phyloP scores from a whole-genome alignment of 1,139 yeast species.

The Keqinozyma sinolaborantium region DNA sequence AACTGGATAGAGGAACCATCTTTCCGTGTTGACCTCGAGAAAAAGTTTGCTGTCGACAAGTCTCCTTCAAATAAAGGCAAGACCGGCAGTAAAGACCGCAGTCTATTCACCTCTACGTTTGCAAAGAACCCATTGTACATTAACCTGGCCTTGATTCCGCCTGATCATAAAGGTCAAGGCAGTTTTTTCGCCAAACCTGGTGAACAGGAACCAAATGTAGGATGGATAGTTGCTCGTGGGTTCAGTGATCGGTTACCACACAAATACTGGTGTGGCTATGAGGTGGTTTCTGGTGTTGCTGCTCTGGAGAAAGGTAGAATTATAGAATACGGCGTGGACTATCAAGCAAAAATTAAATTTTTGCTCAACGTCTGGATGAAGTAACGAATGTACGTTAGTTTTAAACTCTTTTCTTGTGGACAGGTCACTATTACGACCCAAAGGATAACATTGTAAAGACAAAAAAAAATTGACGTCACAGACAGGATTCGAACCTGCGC shows the following conservation, averaged over 20 bases:
- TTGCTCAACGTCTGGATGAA: conserved; percentile 20
- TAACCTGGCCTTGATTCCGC: conserved; percentile 20
- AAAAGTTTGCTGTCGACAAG: conserved; percentile 2
- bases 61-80: conserved; percentile 4
- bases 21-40: conserved; percentile 9
- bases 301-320: conserved; percentile 14
- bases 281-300: conserved; percentile 25
- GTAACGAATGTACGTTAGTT: conserved; percentile 1
- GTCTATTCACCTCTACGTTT: conserved; percentile 10
- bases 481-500: conserved; percentile 92
- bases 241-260: conserved; percentile 15
- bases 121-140: conserved; percentile 18
- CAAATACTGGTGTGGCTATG: conserved; percentile 35
- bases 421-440: too few relatives aligned
- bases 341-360: conserved; percentile 10
- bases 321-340: conserved; percentile 11
- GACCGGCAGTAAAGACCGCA: conserved; percentile 5
- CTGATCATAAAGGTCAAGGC: conserved; percentile 13
- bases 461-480: conserved; percentile 51
- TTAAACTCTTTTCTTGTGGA: conserved; percentile 1
- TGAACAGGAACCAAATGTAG: conserved; percentile 19
- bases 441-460: too few relatives aligned
- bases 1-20: conserved; percentile 14
- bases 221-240: conserved; percentile 12
- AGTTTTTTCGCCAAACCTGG: conserved; percentile 8